Evolutionary conservation across 2,329 filamentous ascomycete species (phyloP).

Genomic region (Epichloe amarillans): DNA sequence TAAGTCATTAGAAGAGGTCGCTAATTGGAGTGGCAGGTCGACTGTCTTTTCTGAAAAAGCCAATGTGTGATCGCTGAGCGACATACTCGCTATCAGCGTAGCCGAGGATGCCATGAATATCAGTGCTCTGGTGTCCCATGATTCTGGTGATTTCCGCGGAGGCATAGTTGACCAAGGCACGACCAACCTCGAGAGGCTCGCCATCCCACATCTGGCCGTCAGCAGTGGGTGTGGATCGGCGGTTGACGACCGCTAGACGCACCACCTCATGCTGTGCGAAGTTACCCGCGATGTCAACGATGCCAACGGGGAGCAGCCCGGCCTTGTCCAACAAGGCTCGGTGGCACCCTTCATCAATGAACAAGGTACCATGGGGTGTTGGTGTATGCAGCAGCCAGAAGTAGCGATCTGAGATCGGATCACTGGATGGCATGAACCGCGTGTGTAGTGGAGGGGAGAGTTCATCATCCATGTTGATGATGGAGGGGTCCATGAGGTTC

Average conservation of each 20-base stretch:
- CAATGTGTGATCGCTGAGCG: slow-evolving; percentile 76
- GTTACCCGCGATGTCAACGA: slow-evolving; percentile 75
- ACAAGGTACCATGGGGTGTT: slow-evolving; percentile 77
- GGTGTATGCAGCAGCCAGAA: slow-evolving; percentile 97
- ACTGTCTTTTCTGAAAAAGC: slow-evolving; percentile 49
- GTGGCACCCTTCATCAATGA: slow-evolving; percentile 84
- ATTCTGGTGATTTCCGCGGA: slow-evolving; percentile 71
- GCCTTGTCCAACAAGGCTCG: slow-evolving; percentile 70
- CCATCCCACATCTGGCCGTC: slow-evolving; percentile 36
- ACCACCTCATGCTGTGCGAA: slow-evolving; percentile 93
- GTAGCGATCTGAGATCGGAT: slow-evolving; percentile 81
- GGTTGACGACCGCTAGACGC: slow-evolving; percentile 66
- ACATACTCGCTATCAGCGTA: slow-evolving; percentile 95
- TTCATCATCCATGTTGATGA: slow-evolving; percentile 11
- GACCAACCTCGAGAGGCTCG: slow-evolving; percentile 59
- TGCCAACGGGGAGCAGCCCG: slow-evolving; percentile 77
- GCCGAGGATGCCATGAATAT: slow-evolving; percentile 69
- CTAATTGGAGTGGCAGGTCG: slow-evolving; percentile 36
- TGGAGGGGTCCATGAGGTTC: slow-evolving; percentile 17
- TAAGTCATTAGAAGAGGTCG: slow-evolving; percentile 5
- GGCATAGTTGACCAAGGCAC: slow-evolving; percentile 89
- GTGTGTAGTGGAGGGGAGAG: slow-evolving; percentile 57
- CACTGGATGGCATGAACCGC: slow-evolving; percentile 72
- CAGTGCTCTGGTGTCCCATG: slow-evolving; percentile 67
- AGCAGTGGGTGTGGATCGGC: slow-evolving; percentile 26